A percentile compares a stretch with the other conserved stretches of the same genome.
Evolutionary conservation across 176 grass and related monocot genomes (phyloP).

Genomic region (Panicum miliaceum): DNA sequence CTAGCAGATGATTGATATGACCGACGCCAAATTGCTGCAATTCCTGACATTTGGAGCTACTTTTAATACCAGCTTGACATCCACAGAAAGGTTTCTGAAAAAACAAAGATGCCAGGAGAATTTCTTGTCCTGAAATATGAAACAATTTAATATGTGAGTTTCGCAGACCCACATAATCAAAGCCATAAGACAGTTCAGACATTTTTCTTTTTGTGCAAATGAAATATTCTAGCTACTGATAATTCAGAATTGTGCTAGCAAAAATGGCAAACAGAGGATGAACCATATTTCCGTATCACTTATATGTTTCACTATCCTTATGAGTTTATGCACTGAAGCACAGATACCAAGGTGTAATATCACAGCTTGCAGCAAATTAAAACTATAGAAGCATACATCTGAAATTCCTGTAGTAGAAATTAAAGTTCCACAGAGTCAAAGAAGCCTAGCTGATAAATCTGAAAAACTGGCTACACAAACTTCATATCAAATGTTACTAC

Average conservation of each 20-base stretch:
- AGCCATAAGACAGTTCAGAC: not conserved
- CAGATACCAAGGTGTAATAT: not conserved
- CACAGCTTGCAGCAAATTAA: slow-evolving; percentile 13
- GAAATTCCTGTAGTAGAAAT: not conserved
- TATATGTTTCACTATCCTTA: not conserved
- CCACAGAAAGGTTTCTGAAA: slow-evolving; percentile 11
- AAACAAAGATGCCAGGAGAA: not conserved
- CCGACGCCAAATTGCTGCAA: slow-evolving; percentile 30
- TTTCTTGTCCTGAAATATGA: slow-evolving; percentile 25
- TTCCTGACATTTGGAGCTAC: slow-evolving; percentile 40
- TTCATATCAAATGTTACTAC: not conserved
- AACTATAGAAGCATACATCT: not conserved
- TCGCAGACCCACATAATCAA: slow-evolving; percentile 8
- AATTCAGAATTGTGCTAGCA: not conserved
- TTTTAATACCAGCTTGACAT: slow-evolving; percentile 31
- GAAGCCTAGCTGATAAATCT: not conserved
- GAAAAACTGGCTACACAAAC: slow-evolving; percentile 5
- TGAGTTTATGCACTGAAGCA: not conserved
- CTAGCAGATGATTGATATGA: slow-evolving; percentile 22
- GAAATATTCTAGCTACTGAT: not conserved
- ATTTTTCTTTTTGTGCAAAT: not conserved
- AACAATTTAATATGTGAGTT: slow-evolving; percentile 15
- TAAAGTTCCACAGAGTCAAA: not conserved
- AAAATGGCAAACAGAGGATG: not conserved
- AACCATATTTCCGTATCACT: not conserved